phyloP scores from a whole-genome alignment of 805 yeast species.

The Barnettozyma vustinii region DNA sequence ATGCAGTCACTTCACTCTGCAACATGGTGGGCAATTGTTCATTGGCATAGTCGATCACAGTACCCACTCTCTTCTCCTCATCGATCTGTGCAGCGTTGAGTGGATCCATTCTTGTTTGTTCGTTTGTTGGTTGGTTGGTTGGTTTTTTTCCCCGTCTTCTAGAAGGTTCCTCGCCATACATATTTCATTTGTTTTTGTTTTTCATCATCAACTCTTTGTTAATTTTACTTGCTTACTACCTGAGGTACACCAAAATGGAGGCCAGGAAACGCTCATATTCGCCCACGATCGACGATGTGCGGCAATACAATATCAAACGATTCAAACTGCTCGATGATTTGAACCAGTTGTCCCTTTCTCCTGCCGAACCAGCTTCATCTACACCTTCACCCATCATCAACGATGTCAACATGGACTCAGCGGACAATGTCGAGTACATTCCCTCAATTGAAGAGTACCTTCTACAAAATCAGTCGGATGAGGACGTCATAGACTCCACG shows the following conservation, averaged over 20 bases:
- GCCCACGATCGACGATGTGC: slow-evolving; percentile 18
- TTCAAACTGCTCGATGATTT: slow-evolving; percentile 28
- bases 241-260: slow-evolving; percentile 2
- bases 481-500: slow-evolving; percentile 11
- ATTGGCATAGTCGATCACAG: neutral
- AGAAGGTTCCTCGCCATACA: neutral
- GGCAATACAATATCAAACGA: slow-evolving; percentile 28
- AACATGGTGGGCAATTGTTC: slow-evolving; percentile 11
- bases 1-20: slow-evolving; percentile 9
- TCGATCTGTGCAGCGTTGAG: neutral
- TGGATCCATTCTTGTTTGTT: neutral
- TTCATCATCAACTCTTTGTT: neutral
- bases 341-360: slow-evolving; percentile 22
- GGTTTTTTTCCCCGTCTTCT: neutral
- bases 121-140: too few relatives aligned
- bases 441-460: slow-evolving; percentile 17
- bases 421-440: slow-evolving; percentile 7
- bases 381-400: neutral
- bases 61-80: neutral
- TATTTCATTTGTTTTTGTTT: neutral
- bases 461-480: slow-evolving; percentile 14
- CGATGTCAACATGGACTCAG: slow-evolving; percentile 1
- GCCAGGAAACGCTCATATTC: slow-evolving; percentile 9
- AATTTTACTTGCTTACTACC: too few relatives aligned
- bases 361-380: neutral